Base-by-base conservation (phyloP, 805 yeast genomes). In the Sporopachydermia quercuum region DNA sequence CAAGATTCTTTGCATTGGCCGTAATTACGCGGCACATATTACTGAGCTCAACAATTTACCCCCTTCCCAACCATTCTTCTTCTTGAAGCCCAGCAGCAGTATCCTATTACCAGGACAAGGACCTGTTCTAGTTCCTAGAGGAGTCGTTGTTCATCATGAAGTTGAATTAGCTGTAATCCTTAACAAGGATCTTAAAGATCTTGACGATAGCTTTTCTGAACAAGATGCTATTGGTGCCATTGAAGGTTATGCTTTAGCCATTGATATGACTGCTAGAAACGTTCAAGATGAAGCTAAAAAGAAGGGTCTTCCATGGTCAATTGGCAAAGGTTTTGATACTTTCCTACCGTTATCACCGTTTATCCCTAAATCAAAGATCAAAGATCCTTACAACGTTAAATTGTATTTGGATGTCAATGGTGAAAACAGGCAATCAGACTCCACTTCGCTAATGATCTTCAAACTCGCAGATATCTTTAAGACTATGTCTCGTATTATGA, bases 1-100 rank as follows among this genome's bases (percentile, higher is more conserved):
- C 30, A 91, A 91, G 61, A 73, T 89, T 52, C 71, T 91, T 14
- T 91, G 98, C 59, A 89, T 91, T 48, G 99, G 98, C 36, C 78
- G 98, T 51, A 91, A 91, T 60, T 91, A 86, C 56, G 93, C 85
- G n/a, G 96, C 94, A 15, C 99, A 91, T 52, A 83, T 86, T 54
- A 72, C 79, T 45, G 99, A 91, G 57, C 65, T 91, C 42, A 80
- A 83, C 65, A 91, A 87, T 55, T 59, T 72, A 16, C 68, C 71
- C 15, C 97, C 99, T 2, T 63, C 67, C 27, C 83, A 77, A 53
- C 99, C 99, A 3, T 89, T 91, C 50, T 91, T 79, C 67, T 91
- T 91, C 56, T 62, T 87, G 47, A 91, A 91, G 60, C 98, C 99
- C 6, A 64, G 81, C 3, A 78, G 94, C 3, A 68, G 94, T 4